Evolutionary conservation across 2,329 filamentous ascomycete species (phyloP).

Genomic region (Septoria linicola): DNA sequence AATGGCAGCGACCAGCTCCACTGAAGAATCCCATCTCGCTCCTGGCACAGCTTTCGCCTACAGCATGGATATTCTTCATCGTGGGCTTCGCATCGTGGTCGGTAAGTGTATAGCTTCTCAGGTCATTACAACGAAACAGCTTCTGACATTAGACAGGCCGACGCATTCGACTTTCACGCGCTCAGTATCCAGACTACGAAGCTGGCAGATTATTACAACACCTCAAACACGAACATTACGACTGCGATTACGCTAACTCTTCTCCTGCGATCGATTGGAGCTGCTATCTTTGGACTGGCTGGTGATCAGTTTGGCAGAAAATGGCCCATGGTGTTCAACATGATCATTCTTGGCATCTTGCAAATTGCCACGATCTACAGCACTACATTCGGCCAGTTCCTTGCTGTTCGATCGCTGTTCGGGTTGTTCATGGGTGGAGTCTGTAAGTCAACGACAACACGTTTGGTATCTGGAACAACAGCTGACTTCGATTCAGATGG

Average conservation of each 20-base stretch:
- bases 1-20: slow-evolving; percentile 67
- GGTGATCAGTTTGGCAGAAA: slow-evolving; percentile 69
- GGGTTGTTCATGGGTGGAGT: slow-evolving; percentile 65
- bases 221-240: slow-evolving; percentile 66
- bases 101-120: neutral
- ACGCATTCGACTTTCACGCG: slow-evolving; percentile 82
- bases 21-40: slow-evolving; percentile 70
- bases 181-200: slow-evolving; percentile 76
- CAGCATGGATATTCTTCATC: slow-evolving; percentile 72
- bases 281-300: slow-evolving; percentile 71
- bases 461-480: too few species aligned
- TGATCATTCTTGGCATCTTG: slow-evolving; percentile 67
- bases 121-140: neutral
- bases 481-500: slow-evolving; percentile 37
- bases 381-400: slow-evolving; percentile 67
- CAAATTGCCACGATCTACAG: slow-evolving; percentile 79
- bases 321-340: slow-evolving; percentile 68
- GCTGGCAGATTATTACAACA: slow-evolving; percentile 59
- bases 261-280: slow-evolving; percentile 71
- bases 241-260: slow-evolving; percentile 75
- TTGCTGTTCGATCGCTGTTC: slow-evolving; percentile 59
- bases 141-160: slow-evolving; percentile 47
- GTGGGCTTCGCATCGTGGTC: slow-evolving; percentile 71
- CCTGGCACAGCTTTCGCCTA: slow-evolving; percentile 60
- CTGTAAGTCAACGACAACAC: slow-evolving; percentile 38